Percentiles rank a stretch among this genome's conserved stretches.
These are phyloP conservation scores for Cercis canadensis DNA, from an alignment of 306 rosid genomes.

Conservation along the genomic window DNA sequence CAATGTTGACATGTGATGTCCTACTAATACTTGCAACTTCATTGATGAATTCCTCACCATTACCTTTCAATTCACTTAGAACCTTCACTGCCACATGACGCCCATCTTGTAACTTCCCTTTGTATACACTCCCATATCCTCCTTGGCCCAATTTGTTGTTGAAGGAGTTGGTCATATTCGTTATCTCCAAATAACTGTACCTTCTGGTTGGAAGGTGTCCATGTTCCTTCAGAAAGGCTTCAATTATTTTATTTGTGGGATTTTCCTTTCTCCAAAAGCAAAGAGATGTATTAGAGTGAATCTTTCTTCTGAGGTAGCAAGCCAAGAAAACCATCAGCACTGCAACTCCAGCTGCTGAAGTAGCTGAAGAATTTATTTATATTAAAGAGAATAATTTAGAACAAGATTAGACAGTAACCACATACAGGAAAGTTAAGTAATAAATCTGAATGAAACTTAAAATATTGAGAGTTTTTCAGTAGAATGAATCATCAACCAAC, in stretches of 20 bases:
- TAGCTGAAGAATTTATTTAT: too few relatives aligned
- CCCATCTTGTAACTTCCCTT: slow-evolving; percentile 32
- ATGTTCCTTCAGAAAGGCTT: background rate
- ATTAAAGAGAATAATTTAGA: too few relatives aligned
- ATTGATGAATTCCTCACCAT: slow-evolving; percentile 46
- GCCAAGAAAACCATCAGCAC: too few relatives aligned
- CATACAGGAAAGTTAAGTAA: too few relatives aligned
- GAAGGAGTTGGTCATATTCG: slow-evolving; percentile 38
- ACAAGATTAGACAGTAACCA: too few relatives aligned
- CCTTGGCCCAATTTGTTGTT: slow-evolving; percentile 44
- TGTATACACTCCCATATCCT: slow-evolving; percentile 45
- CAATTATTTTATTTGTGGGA: background rate
- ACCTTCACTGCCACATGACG: slow-evolving; percentile 42
- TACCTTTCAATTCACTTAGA: slow-evolving; percentile 26
- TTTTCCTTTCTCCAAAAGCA: too few relatives aligned
- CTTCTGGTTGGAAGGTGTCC: slow-evolving; percentile 28
- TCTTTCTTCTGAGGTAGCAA: too few relatives aligned
- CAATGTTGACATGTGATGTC: slow-evolving; percentile 46
- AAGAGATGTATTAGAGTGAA: too few relatives aligned
- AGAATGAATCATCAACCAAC: too few relatives aligned
- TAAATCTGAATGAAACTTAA: too few relatives aligned
- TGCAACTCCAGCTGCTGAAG: too few relatives aligned
- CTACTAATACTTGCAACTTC: slow-evolving; percentile 39
- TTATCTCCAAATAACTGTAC: slow-evolving; percentile 30
- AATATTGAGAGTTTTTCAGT: too few relatives aligned